Conservation (phyloP, 2,329 filamentous ascomycete genomes). For the Colletotrichum sp. region DNA sequence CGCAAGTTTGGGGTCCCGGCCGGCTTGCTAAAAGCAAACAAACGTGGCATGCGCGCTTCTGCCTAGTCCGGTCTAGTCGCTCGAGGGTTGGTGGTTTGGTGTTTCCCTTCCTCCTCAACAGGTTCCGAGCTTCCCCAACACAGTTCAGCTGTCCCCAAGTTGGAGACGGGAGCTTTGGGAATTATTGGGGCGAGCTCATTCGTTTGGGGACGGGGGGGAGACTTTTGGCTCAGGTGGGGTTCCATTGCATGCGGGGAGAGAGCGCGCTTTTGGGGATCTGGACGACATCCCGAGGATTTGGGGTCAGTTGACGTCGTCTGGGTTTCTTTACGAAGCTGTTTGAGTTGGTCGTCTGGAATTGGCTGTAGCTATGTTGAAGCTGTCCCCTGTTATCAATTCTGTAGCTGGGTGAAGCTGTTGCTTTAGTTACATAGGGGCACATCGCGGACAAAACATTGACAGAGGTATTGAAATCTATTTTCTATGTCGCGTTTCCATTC, state of each 20-base stretch:
- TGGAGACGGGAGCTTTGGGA: not conserved
- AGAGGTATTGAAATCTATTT: constrained; percentile 17
- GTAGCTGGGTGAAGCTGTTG: too few relatives aligned
- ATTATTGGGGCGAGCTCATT: not conserved
- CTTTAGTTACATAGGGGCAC: not conserved
- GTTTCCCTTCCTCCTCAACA: constrained; percentile 2
- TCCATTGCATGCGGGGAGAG: constrained; percentile 13
- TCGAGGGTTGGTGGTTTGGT: not conserved
- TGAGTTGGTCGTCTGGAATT: too few relatives aligned
- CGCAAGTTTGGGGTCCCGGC: too few relatives aligned
- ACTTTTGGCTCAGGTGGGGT: not conserved
- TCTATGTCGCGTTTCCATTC: constrained; percentile 12
- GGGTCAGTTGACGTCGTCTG: not conserved
- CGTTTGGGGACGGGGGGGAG: not conserved
- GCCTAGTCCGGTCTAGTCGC: constrained; percentile 1
- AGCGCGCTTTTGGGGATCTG: not conserved
- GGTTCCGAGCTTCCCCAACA: constrained; percentile 14
- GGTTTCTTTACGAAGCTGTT: not conserved
- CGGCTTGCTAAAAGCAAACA: not conserved
- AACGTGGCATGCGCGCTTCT: not conserved
- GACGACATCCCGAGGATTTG: not conserved
- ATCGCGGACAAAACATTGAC: not conserved
- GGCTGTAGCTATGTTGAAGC: too few relatives aligned
- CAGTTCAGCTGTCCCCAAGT: not conserved
- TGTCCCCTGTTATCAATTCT: too few relatives aligned